Conservation (phyloP, 2,329 filamentous ascomycete genomes). For the Monosporascus sp. region DNA sequence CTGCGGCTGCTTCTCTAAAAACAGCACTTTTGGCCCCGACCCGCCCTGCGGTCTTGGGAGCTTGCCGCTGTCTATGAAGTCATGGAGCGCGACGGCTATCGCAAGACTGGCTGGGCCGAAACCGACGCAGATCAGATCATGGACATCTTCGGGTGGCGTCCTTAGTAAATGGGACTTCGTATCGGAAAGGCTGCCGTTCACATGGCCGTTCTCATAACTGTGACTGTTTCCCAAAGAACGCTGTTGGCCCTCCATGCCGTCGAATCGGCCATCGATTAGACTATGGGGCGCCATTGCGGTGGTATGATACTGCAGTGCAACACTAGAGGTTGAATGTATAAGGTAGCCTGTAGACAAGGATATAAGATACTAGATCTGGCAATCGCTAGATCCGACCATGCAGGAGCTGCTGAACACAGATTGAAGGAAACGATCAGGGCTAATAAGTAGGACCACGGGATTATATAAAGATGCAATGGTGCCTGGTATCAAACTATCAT, state of each 20-base stretch:
- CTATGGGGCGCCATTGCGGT: neutral
- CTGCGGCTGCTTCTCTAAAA: slow-evolving; percentile 75
- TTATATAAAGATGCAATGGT: neutral
- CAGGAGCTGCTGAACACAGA: neutral
- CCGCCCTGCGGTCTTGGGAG: slow-evolving; percentile 32
- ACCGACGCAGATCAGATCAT: slow-evolving; percentile 85
- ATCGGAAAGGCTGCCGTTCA: slow-evolving; percentile 3
- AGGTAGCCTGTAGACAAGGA: neutral
- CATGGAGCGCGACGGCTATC: slow-evolving; percentile 83
- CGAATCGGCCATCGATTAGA: neutral
- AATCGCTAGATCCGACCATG: slow-evolving; percentile 2
- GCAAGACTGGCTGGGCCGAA: slow-evolving; percentile 90
- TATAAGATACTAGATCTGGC: neutral
- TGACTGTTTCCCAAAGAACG: neutral
- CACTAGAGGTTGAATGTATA: neutral
- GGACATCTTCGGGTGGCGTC: slow-evolving; percentile 57
- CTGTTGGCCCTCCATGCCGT: neutral
- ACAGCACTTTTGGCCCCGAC: slow-evolving; percentile 65
- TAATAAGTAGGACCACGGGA: neutral
- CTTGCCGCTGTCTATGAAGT: slow-evolving; percentile 56
- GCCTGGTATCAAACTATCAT: neutral
- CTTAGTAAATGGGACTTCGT: slow-evolving; percentile 42
- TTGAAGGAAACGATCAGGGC: neutral
- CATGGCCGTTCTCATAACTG: neutral
- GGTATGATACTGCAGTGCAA: neutral